Evolutionary conservation across 768 basidiomycete species (phyloP), one percentile per base, ranked within the genome.

Genomic region (Mrakia hoshinonis): DNA sequence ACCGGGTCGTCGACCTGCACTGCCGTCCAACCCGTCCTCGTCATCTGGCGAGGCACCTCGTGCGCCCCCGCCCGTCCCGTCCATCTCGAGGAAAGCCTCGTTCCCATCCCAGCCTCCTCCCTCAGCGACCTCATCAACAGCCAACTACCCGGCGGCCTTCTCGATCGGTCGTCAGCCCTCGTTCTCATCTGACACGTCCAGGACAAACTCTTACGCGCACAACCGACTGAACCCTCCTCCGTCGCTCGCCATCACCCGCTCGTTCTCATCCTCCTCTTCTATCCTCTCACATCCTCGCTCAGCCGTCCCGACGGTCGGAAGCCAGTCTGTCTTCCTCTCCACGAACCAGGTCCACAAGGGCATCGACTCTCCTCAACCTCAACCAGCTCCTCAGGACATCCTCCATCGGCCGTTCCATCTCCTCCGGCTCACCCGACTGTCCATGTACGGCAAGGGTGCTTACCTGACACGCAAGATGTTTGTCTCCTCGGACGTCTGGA

Each of bases 191-290:
- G 24, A 29, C 55, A 12, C 31, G 1, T 60, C 55, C n/a, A 3
- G 29, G 10, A 29, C 54, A 11, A 22, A 18, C 12, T 20, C 1
- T 20, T 34, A 12, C 5, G 22, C 15, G 31, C 58, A 61, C 58
- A 61, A 39, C 18, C 58, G 58, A 36, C 58, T 61, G 20, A 61
- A 61, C 34, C 58, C 36, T 61, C 58, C 58, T 20, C 58, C 58
- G 13, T 61, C 58, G 22, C 58, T 61, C 58, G 36, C 36, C 22
- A 61, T 61, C 34, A 22, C n/a, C 13, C 58, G 58, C 13, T 61
- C 58, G 15, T 7, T 61, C 36, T 61, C 58, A 18, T 20, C 4
- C 34, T 61, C 58, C 34, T 61, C 58, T 2, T 36, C 20, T 36
- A 31, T 36, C 58, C 22, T 22, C n/a, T 22, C 58, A 22, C 58